Conservation (phyloP, 257 asterid species). For the Fraxinus americana region DNA sequence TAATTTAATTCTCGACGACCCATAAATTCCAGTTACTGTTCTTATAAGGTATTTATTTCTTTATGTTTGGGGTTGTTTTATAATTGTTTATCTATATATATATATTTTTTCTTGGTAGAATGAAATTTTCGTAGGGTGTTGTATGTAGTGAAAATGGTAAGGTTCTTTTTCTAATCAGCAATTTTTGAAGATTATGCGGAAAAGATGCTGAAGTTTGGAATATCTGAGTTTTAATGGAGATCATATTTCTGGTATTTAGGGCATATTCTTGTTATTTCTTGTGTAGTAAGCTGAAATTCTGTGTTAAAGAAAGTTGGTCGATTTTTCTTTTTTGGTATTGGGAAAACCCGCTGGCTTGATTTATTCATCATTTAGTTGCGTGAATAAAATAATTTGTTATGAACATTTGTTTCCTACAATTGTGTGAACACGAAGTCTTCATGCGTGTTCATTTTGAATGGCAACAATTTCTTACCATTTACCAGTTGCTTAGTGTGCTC, state of each 20-base stretch:
- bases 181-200: background rate
- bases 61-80: background rate
- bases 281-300: background rate
- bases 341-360: background rate
- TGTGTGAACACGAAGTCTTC: background rate
- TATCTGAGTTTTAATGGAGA: background rate
- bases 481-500: background rate
- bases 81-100: background rate
- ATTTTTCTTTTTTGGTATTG: background rate
- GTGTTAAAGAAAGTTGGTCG: background rate
- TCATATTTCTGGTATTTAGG: background rate
- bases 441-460: background rate
- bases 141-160: too few species aligned
- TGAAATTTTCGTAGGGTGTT: background rate
- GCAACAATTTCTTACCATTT: background rate
- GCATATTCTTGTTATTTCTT: background rate
- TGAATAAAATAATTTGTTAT: background rate
- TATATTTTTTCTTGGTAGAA: background rate
- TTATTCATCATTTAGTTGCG: too few species aligned
- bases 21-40: background rate
- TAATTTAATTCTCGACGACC: background rate
- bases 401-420: background rate
- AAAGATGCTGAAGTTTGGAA: background rate
- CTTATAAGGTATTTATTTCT: background rate
- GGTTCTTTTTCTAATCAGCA: background rate